Evolutionary conservation across 148 eudicot species (phyloP).

Genomic region (Rheum nobile): DNA sequence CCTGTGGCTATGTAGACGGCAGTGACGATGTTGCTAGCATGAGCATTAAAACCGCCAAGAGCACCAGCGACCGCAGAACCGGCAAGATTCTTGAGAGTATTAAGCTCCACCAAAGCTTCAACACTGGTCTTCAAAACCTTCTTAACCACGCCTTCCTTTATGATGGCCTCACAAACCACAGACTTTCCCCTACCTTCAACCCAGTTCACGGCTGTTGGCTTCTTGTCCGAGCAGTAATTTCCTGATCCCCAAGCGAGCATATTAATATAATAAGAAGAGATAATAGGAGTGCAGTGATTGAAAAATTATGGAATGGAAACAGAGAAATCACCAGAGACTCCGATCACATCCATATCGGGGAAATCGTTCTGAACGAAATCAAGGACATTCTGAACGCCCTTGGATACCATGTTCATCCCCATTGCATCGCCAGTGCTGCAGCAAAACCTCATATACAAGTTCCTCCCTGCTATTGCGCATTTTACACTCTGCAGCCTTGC

Average conservation of each 20-base stretch:
- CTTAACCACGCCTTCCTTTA: not conserved
- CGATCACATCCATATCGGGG: conserved; percentile 11
- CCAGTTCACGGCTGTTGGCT: conserved; percentile 10
- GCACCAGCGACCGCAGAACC: conserved; percentile 8
- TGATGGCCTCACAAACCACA: conserved; percentile 6
- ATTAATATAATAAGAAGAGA: not conserved
- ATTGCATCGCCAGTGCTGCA: conserved; percentile 14
- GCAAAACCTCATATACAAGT: conserved; percentile 9
- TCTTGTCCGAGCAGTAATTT: conserved; percentile 12
- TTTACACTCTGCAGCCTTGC: conserved; percentile 5
- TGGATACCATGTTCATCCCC: conserved; percentile 14
- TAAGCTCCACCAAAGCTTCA: conserved; percentile 10
- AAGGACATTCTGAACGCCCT: conserved; percentile 8
- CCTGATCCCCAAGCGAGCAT: not conserved
- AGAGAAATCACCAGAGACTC: conserved; percentile 4
- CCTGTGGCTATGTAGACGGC: conserved; percentile 10
- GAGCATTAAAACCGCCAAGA: conserved; percentile 10
- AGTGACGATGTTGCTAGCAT: conserved; percentile 9
- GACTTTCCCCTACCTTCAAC: conserved; percentile 7
- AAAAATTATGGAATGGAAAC: not conserved
- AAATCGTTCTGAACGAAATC: not conserved
- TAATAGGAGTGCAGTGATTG: not conserved
- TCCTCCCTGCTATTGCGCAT: conserved; percentile 10
- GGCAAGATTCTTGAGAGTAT: conserved; percentile 9
- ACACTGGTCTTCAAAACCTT: conserved; percentile 10